phyloP scores from a whole-genome alignment of 331 rosid species.

The Quercus lobata region DNA sequence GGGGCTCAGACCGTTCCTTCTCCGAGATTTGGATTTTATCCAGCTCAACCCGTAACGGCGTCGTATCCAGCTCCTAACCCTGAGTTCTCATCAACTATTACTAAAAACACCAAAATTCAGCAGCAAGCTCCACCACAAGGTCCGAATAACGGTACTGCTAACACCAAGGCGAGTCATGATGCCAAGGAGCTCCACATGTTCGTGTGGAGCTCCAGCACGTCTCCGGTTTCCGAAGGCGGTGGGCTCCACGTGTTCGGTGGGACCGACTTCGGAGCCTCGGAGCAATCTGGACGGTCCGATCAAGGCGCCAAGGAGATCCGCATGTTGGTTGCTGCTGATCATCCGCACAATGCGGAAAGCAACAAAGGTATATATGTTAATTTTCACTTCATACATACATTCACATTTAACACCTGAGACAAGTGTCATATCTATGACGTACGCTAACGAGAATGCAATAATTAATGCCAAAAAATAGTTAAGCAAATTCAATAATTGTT shows the following conservation, averaged over 20 bases:
- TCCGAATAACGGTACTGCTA: background rate
- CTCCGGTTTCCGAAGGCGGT: conserved; percentile 49
- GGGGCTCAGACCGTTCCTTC: conserved; percentile 34
- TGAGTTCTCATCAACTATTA: conserved; percentile 54
- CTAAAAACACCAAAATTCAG: conserved; percentile 35
- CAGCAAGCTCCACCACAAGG: conserved; percentile 8
- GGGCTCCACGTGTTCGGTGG: conserved; percentile 76
- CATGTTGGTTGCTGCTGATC: conserved; percentile 80
- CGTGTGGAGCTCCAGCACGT: conserved; percentile 56
- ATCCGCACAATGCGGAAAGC: conserved; percentile 62
- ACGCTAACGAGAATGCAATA: too few species aligned
- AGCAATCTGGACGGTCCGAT: conserved; percentile 79
- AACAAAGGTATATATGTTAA: conserved; percentile 45
- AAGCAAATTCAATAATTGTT: background rate
- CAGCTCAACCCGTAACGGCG: conserved; percentile 54
- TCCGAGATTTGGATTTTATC: conserved; percentile 87
- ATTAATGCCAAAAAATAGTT: background rate
- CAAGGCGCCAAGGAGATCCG: conserved; percentile 92
- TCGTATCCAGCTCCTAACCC: conserved; percentile 97
- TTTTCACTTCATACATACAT: too few species aligned
- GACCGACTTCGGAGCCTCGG: conserved; percentile 46
- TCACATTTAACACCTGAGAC: too few species aligned
- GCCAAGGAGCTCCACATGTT: conserved; percentile 67
- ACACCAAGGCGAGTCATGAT: conserved; percentile 38
- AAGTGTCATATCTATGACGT: too few species aligned